These are phyloP conservation scores for Nepenthes gracilis DNA, from an alignment of 148 eudicot genomes.

Conservation along the genomic window DNA sequence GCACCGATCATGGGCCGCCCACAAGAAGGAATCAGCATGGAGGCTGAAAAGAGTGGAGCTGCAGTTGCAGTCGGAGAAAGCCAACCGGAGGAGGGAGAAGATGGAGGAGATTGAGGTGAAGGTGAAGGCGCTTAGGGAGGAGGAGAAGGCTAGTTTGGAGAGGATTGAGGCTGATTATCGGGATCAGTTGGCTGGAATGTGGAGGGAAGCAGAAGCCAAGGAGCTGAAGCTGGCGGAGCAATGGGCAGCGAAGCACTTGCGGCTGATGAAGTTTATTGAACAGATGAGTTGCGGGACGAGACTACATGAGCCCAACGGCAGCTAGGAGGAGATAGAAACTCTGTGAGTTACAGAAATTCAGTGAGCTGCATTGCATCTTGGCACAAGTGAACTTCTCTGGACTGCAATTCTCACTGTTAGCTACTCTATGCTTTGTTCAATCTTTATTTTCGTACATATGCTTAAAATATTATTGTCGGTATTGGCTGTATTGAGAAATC, in stretches of 20 bases:
- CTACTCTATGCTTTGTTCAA: too few relatives aligned
- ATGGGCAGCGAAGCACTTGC: constrained; percentile 69
- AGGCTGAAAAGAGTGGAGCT: constrained; percentile 73
- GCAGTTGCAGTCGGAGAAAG: constrained; percentile 75
- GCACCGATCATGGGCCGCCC: constrained; percentile 59
- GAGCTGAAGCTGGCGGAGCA: constrained; percentile 86
- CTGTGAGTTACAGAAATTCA: too few relatives aligned
- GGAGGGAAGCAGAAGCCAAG: constrained; percentile 78
- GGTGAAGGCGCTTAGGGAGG: constrained; percentile 65
- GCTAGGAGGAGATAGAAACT: too few relatives aligned
- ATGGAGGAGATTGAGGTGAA: constrained; percentile 66
- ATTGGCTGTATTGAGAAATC: too few relatives aligned
- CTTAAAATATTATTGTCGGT: too few relatives aligned
- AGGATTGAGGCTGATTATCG: constrained; percentile 72
- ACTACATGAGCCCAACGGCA: too few relatives aligned
- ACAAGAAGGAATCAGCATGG: constrained; percentile 87
- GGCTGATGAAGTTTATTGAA: constrained; percentile 56
- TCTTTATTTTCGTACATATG: too few relatives aligned
- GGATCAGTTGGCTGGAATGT: constrained; percentile 59
- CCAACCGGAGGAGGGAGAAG: constrained; percentile 48
- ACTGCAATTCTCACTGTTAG: too few relatives aligned
- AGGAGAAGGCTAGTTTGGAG: constrained; percentile 42
- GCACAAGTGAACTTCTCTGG: too few relatives aligned
- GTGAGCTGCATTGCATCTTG: too few relatives aligned
- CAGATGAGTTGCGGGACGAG: constrained; percentile 45